Evolutionary conservation across 2,329 filamentous ascomycete genomes (phyloP), one percentile per base, ranked within the genome.

Genomic region (Cladobotryum protrusum): DNA sequence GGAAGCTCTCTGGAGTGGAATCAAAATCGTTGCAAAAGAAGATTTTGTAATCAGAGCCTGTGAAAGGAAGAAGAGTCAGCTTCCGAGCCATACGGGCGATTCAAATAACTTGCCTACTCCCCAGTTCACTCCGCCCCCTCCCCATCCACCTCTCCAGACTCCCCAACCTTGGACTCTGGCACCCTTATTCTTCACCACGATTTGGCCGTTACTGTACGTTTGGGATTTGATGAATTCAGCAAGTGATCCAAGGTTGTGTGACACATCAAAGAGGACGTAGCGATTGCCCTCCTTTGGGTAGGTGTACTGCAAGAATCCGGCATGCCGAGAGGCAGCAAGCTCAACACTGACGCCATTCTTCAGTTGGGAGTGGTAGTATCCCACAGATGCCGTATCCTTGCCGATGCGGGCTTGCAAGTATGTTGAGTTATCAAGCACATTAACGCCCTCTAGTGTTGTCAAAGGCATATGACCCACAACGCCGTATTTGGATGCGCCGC

Each of bases 401-500:
- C 50, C 59, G 4, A 59, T 55, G 51, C 64, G 72, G 29, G 66
- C 63, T 50, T 69, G 74, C 69, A 70, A 79, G 68, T 71, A 71
- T 1, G 69, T 71, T 2, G 52, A 64, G 14, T 81, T 73, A 56
- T 79, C 76, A 2, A 72, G 67, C 9, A 81, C 61, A 52, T 65
- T 67, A 37, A 77, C 63, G 5, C 63, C 61, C 1, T 73, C 71
- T 2, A 75, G 53, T 1, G 55, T 63, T 3, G 62, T 64, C 8
- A 77, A 61, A 0, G 73, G 75, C 60, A 77, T 67, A 52, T 77
- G 75, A 1, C 73, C 67, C 34, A 77, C 71, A 4, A 81, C 68
- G 0, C 79, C 79, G 50, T 82, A 83, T 50, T 79, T 82, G 0
- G 79, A 76, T 9, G 73, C 73, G 1, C 80, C 80, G 13, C 79